Base-by-base conservation (phyloP, 2,329 filamentous ascomycete species). In the Nigrospora osmanthi region DNA sequence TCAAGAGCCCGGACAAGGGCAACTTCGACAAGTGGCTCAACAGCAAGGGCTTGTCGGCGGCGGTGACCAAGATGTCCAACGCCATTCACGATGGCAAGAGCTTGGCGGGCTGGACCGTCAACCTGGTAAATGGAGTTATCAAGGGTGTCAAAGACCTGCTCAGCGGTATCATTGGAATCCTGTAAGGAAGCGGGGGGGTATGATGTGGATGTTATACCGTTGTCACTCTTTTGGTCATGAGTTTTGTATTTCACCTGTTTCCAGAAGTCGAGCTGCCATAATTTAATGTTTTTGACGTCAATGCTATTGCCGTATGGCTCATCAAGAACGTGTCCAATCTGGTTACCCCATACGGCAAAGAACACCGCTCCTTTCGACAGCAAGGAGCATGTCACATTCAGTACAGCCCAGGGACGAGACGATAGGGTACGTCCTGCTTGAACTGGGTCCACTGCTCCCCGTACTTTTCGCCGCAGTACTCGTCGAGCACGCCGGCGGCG, bases 401-500 rank as follows among this genome's bases (percentile, higher is more conserved):
- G 46, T 63, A 70, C 6, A 70, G 47, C 0, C 66, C 61, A 0
- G 66, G 67, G 6, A 69, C 35, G 37, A 69, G 52, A 41, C 52
- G 45, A 47, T 58, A 69, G 23, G 58, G 59, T 11, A 68, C 64
- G 23, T 67, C 61, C 47, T 47, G 51, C 57, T 65, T 65, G 48
- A 67, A 69, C 46, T 55, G 49, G 7, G 40, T 47, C 67, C 67
- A 70, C 54, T 67, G 63, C 51, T 61, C 61, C 7, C 58, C 59
- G 40, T 71, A 70, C 31, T 55, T 49, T 23, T 54, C 48, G 3
- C 51, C 39, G 56, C 68, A 70, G 44, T 70, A 70, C 14, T 57
- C 56, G 35, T 68, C 62, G 47, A 69, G 42, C 28, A 58, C 55
- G 2, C 52, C 58, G 12, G 60, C 59, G 3, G 60, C 61, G 3